A percentile compares a stretch with the other conserved stretches of the same genome.
Conservation (phyloP, 1,139 yeast genomes). For the Geotrichum cucujoidarum region DNA sequence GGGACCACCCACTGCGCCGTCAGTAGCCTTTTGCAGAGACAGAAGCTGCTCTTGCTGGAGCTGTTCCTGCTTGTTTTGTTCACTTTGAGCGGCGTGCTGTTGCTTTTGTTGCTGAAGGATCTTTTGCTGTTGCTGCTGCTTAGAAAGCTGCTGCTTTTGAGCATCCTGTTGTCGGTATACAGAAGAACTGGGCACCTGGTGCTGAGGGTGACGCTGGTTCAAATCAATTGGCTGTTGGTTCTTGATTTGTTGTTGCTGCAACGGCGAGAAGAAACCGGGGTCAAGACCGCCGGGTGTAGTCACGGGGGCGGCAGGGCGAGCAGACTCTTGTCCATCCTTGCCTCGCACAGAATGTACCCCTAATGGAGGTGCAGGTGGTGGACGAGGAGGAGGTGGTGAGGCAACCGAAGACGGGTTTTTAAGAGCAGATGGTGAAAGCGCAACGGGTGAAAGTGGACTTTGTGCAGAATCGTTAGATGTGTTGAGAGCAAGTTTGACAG, state of each 20-base stretch:
- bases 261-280: constrained; percentile 18
- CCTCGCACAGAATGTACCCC: constrained; percentile 36
- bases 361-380: constrained; percentile 42
- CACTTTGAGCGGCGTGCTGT: constrained; percentile 18
- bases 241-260: constrained; percentile 20
- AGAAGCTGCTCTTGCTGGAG: constrained; percentile 28
- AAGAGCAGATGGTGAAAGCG: background rate
- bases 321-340: constrained; percentile 17
- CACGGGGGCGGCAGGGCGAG: no score
- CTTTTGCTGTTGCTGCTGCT: constrained; percentile 21
- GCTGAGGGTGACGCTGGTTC: constrained; percentile 15
- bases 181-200: constrained; percentile 11
- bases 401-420: constrained; percentile 19
- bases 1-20: constrained; percentile 32
- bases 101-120: constrained; percentile 19
- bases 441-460: constrained; percentile 7
- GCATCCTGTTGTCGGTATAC: constrained; percentile 20
- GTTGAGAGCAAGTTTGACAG: constrained; percentile 11
- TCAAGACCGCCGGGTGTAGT: constrained; percentile 11
- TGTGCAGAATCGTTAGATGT: constrained; percentile 4
- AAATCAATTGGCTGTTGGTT: background rate
- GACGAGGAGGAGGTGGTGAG: constrained; percentile 40
- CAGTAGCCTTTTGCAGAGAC: constrained; percentile 34
- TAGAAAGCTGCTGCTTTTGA: constrained; percentile 22
- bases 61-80: constrained; percentile 23